phyloP scores from a whole-genome alignment of 345 rosid genomes.

The Citrus medica region DNA sequence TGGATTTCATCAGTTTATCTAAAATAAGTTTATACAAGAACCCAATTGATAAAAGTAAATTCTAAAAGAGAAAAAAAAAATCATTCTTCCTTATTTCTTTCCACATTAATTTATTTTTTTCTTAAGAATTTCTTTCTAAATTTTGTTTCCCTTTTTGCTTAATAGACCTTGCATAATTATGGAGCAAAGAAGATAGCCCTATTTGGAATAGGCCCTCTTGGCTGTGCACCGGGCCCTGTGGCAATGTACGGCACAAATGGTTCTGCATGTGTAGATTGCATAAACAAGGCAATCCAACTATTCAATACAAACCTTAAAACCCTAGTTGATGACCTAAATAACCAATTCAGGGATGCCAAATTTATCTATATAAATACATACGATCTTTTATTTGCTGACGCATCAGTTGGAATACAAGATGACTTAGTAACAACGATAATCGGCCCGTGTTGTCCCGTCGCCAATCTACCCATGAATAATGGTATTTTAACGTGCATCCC shows the following conservation, averaged over 20 bases:
- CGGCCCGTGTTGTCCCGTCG: neutral
- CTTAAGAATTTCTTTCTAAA: too few species aligned
- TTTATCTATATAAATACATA: slow-evolving; percentile 22
- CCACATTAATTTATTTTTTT: too few species aligned
- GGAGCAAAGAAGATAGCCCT: slow-evolving; percentile 39
- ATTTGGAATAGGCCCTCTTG: slow-evolving; percentile 29
- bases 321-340: slow-evolving; percentile 23
- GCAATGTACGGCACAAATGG: slow-evolving; percentile 19
- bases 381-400: neutral
- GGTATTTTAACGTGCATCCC: slow-evolving; percentile 46
- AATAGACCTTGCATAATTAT: slow-evolving; percentile 21
- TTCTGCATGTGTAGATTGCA: slow-evolving; percentile 13
- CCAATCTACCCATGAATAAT: slow-evolving; percentile 4
- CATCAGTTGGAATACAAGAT: neutral
- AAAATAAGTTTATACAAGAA: too few species aligned
- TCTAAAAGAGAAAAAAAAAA: too few species aligned
- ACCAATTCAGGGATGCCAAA: slow-evolving; percentile 15
- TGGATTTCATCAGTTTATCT: too few species aligned
- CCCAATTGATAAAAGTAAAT: too few species aligned
- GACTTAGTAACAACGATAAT: too few species aligned
- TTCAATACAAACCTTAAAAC: slow-evolving; percentile 24
- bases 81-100: too few species aligned
- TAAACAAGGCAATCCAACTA: slow-evolving; percentile 14
- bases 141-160: neutral
- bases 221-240: slow-evolving; percentile 20